Evolutionary conservation across 345 rosid species (phyloP), one percentile per base, ranked within the genome.

Genomic region (Pistacia integerrima): DNA sequence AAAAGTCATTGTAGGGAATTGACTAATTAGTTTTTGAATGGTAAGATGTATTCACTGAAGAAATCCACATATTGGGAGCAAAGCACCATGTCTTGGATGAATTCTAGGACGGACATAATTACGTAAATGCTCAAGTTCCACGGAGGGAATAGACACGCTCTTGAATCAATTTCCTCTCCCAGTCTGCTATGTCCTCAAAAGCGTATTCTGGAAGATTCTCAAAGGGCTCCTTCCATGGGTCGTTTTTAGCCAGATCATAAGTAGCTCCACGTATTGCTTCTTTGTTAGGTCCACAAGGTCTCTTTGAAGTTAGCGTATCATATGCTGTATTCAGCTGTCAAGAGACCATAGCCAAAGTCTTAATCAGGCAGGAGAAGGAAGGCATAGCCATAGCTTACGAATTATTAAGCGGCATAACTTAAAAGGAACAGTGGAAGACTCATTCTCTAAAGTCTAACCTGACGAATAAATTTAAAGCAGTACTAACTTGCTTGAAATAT

Each of bases 261-360:
- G 98, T 94, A 58, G 98, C 97, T 14, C 89, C 95, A 1, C 88
- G 90, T 33, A 91, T 89, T 10, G 98, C 92, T 70, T 78, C 79
- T 82, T 88, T 93, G 70, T 87, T 94, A 1, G 98, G 98, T 38
- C 98, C 98, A 54, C 97, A 93, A 70, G 90, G 90, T 70, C 97
- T 88, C 82, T 84, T 89, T 1, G 93, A 83, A 60, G 90, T 93
- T 70, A 94, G 83, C 25, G 58, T 65, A 51, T 90, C 88, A 79
- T 92, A 94, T 62, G 97, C 98, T 10, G 80, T 73, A 68, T 86
- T 87, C 78, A 94, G 81, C 98, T 94, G 90, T 80, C 11, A 61
- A 57, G 4, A 1, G 55, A 61, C 20, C 30, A 35, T 3, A 61
- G 20, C 52, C 18, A 55, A 48, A 22, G 12, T 30, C 20, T 64